phyloP scores from a whole-genome alignment of 345 rosid species.

The Eucalyptus leucophloia region DNA sequence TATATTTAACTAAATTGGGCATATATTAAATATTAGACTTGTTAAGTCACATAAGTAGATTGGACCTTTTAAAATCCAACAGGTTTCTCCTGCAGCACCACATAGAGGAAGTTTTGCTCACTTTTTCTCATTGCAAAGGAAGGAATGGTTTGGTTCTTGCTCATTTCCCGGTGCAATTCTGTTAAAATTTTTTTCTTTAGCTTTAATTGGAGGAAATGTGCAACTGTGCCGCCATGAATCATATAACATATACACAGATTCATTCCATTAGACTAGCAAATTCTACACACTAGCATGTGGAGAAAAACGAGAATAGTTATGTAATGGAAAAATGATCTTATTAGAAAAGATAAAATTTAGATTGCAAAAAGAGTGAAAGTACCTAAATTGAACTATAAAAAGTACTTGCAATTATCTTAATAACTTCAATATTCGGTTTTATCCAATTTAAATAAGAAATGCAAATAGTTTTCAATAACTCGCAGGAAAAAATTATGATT shows the following conservation, averaged over 20 bases:
- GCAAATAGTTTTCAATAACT: neutral
- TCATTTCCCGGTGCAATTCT: neutral
- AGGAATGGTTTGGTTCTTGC: neutral
- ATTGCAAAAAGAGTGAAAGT: neutral
- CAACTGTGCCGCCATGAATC: neutral
- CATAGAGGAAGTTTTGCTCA: neutral
- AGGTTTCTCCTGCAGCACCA: neutral
- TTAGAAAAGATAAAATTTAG: neutral
- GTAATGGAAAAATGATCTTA: neutral
- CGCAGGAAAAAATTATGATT: neutral
- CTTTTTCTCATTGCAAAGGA: neutral
- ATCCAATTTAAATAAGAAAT: neutral
- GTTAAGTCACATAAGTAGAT: neutral
- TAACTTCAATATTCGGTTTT: neutral
- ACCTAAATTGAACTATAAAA: neutral
- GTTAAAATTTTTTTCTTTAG: neutral
- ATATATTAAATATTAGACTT: too few relatives aligned
- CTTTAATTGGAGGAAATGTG: neutral
- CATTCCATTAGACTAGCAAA: neutral
- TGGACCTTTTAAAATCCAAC: neutral
- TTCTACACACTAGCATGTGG: neutral
- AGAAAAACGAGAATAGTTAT: neutral
- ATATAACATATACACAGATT: neutral
- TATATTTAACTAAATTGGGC: too few relatives aligned
- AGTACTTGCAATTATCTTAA: neutral